Base-by-base conservation (phyloP, 148 eudicot genomes). In the Silene uniflora region DNA sequence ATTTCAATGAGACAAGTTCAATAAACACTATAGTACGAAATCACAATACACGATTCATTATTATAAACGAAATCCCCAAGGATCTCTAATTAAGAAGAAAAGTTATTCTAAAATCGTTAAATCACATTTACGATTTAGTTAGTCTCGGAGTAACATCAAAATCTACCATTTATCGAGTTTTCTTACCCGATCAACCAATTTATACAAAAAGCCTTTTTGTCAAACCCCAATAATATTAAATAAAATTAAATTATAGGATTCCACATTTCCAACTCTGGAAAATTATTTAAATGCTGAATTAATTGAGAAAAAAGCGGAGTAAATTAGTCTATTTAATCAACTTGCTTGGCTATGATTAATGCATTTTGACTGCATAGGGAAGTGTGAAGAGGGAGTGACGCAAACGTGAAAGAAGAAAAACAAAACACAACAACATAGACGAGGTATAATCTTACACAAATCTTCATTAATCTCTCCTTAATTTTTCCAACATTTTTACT, bases 311-410 rank as follows among this genome's bases (percentile, higher is more conserved):
- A 32, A 32, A 49, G 0, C 4, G 18, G 44, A 46, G 60, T 21
- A 5, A 23, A 21, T 72, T 52, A 2, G 11, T 22, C 39, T 76
- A 77, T 72, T 63, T 58, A 74, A 47, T 52, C 42, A 79, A 70
- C 78, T 75, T 74, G 76, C 72, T 69, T 24, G 25, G 56, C 68
- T 24, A 42, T 59, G 66, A 77, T 81, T 70, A 76, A 70, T 81
- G 75, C 86, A 35, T 83, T 81, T 87, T 85, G 90, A 87, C 86
- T 79, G 82, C 79, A 74, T 85, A 39, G 83, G 81, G 67, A 78
- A 80, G n/a, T 21, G 77, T 24, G 77, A 78, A 81, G 67, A 22
- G 65, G 14, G 19, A 35, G 59, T 24, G 62, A 67, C 58, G 25
- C 5, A 52, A 65, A 77, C 75, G 75, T 42, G 75, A 72, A 39